Conservation (phyloP, 305 asterid genomes). For the Solanum chacoense region DNA sequence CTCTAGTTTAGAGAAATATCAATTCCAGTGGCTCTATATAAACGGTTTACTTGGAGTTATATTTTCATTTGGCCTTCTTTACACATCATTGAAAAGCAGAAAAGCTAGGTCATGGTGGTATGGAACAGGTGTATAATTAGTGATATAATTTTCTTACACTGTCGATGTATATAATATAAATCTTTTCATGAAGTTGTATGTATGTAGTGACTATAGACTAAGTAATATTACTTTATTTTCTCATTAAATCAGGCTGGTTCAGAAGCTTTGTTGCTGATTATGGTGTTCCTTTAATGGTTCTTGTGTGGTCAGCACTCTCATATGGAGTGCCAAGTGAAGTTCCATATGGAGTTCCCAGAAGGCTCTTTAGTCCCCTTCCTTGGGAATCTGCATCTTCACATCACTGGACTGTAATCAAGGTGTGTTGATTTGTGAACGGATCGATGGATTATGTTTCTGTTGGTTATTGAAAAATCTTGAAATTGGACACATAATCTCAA, state of each 20-base stretch:
- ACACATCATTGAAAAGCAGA: constrained; percentile 44
- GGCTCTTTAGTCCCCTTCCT: constrained; percentile 49
- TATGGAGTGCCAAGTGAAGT: constrained; percentile 30
- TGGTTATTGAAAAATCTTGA: not conserved
- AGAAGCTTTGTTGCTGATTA: constrained; percentile 32
- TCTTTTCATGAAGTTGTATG: not conserved
- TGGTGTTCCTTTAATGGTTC: constrained; percentile 36
- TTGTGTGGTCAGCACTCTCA: constrained; percentile 57
- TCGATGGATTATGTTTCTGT: not conserved
- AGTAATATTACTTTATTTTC: not conserved
- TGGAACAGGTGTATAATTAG: constrained; percentile 34
- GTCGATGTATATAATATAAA: not conserved
- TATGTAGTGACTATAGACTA: not conserved
- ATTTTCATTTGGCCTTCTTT: constrained; percentile 47
- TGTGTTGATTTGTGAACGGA: not conserved
- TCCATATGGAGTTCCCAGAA: constrained; percentile 64
- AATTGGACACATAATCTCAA: not conserved
- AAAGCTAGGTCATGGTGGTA: constrained; percentile 63
- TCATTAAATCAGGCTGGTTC: constrained; percentile 24
- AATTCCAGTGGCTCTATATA: constrained; percentile 55
- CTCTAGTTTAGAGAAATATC: constrained; percentile 15
- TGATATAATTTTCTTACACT: not conserved
- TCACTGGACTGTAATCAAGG: constrained; percentile 78
- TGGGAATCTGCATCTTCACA: constrained; percentile 47
- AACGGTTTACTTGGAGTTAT: constrained; percentile 62